Percentiles rank a stretch among this genome's conserved stretches.
Evolutionary conservation across 495 filamentous ascomycete species (phyloP).

Genomic region (Schizothecium vesticola): DNA sequence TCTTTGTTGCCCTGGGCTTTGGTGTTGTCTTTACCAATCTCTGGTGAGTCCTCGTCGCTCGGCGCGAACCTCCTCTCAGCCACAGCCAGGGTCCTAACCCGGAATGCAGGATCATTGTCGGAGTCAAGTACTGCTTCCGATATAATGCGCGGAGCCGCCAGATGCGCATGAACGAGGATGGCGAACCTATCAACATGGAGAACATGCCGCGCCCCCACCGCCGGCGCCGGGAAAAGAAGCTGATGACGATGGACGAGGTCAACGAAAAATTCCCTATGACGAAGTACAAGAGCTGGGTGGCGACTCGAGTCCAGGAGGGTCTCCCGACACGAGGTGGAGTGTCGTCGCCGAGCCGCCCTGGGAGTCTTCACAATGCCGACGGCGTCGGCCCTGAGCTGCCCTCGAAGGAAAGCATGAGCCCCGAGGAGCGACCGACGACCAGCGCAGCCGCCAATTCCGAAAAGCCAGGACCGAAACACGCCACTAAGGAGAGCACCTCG

Average conservation of each 20-base stretch:
- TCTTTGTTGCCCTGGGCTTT: slow-evolving; percentile 96
- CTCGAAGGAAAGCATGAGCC: slow-evolving; percentile 33
- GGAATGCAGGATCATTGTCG: slow-evolving; percentile 88
- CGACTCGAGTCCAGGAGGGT: slow-evolving; percentile 74
- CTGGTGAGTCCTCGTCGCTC: slow-evolving; percentile 58
- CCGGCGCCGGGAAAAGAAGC: slow-evolving; percentile 85
- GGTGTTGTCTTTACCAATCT: slow-evolving; percentile 98
- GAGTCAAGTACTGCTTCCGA: slow-evolving; percentile 97
- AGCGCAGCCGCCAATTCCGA: slow-evolving; percentile 26
- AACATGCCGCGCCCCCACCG: slow-evolving; percentile 74
- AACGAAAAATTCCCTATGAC: slow-evolving; percentile 92
- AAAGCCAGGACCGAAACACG: slow-evolving; percentile 20
- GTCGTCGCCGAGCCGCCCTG: slow-evolving; percentile 62
- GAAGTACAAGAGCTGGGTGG: slow-evolving; percentile 95
- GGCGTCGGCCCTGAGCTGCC: slow-evolving; percentile 42
- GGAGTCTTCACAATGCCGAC: slow-evolving; percentile 60
- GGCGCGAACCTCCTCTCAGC: slow-evolving; percentile 14
- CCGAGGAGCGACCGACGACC: slow-evolving; percentile 29
- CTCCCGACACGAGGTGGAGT: slow-evolving; percentile 82
- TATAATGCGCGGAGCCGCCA: slow-evolving; percentile 93
- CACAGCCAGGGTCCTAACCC: slow-evolving; percentile 24
- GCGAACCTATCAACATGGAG: slow-evolving; percentile 79
- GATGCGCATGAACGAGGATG: slow-evolving; percentile 72
- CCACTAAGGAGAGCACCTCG: slow-evolving; percentile 30
- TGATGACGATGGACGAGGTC: slow-evolving; percentile 98